Conservation (phyloP, 2,329 filamentous ascomycete species). For the Parastagonospora avenae region DNA sequence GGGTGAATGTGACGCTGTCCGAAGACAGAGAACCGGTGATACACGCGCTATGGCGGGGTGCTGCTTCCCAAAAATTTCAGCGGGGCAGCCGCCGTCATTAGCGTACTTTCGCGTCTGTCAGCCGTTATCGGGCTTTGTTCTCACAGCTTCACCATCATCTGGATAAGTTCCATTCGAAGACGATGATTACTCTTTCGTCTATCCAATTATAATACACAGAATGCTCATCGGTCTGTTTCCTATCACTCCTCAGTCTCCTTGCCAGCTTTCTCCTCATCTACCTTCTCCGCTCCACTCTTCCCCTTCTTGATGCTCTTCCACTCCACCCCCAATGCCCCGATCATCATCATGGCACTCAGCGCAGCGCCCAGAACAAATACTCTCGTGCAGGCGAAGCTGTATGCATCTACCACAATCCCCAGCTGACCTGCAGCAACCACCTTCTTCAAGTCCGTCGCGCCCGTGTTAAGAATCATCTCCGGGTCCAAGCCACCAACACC, state of each 20-base stretch:
- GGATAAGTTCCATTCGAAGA: no score
- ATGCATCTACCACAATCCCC: constrained; percentile 61
- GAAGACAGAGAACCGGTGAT: constrained; percentile 17
- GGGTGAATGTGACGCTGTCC: constrained; percentile 17
- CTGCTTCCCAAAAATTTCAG: constrained; percentile 17
- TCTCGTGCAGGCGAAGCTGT: constrained; percentile 64
- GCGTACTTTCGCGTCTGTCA: background rate
- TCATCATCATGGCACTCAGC: constrained; percentile 57
- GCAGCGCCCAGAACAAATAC: constrained; percentile 65
- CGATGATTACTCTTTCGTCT: background rate
- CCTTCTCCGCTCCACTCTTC: background rate
- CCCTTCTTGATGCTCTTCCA: constrained; percentile 61
- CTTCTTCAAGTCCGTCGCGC: constrained; percentile 62
- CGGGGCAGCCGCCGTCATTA: constrained; percentile 8
- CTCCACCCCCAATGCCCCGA: constrained; percentile 62
- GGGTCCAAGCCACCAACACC: constrained; percentile 27
- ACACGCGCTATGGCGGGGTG: constrained; percentile 10
- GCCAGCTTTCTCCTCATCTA: background rate
- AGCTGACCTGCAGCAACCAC: constrained; percentile 59
- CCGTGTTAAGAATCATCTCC: constrained; percentile 32
- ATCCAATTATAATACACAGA: background rate
- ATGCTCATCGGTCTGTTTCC: background rate
- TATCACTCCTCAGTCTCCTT: background rate
- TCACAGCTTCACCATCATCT: no score
- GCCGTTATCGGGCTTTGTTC: background rate